Percentiles rank a stretch among this genome's conserved stretches.
Conservation (phyloP, 2,329 filamentous ascomycete genomes). For the Botrytis porri region DNA sequence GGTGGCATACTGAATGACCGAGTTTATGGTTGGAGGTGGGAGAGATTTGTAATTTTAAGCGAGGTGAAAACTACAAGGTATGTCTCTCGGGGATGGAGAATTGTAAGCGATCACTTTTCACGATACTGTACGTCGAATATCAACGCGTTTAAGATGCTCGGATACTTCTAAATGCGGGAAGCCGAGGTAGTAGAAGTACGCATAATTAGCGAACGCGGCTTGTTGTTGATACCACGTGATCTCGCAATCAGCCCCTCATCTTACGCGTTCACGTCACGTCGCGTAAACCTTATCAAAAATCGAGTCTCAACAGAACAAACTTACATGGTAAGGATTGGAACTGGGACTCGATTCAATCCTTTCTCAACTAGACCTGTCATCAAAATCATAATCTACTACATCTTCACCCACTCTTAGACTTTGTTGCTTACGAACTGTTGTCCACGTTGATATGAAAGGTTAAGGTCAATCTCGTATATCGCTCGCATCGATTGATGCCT, state of each 20-base stretch:
- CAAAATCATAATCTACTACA: background rate
- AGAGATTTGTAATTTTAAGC: too few relatives aligned
- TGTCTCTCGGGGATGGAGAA: too few relatives aligned
- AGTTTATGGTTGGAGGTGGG: too few relatives aligned
- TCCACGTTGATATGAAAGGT: background rate
- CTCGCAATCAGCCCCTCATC: background rate
- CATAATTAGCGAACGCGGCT: background rate
- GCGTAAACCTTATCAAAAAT: background rate
- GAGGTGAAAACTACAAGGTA: too few relatives aligned
- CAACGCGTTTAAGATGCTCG: too few relatives aligned
- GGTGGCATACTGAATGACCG: too few relatives aligned
- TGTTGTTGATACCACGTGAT: background rate
- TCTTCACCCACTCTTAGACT: background rate
- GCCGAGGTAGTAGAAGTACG: background rate
- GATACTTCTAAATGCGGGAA: background rate
- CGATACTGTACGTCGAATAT: too few relatives aligned
- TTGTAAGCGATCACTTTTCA: too few relatives aligned
- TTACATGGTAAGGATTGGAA: background rate
- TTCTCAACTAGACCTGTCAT: background rate
- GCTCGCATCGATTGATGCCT: background rate
- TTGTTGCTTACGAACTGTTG: background rate
- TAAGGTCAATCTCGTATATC: background rate
- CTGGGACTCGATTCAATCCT: background rate
- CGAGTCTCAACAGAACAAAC: background rate
- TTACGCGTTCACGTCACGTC: background rate